Conservation (phyloP, 1,284 basidiomycete species). For the Porogramme epimiltina region DNA sequence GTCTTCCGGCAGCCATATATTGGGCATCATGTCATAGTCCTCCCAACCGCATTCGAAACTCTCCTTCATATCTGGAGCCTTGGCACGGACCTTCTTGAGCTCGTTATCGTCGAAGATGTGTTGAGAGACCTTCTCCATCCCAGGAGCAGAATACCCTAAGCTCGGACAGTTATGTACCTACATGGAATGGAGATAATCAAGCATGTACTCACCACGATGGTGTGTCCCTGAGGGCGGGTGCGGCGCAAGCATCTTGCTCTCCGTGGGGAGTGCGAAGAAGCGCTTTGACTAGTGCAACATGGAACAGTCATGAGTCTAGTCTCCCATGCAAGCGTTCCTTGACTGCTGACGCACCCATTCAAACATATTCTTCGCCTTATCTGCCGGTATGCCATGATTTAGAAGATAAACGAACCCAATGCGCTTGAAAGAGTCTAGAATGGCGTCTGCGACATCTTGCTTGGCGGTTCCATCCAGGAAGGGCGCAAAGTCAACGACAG, state of each 20-base stretch:
- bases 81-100: constrained; percentile 35
- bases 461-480: constrained; percentile 32
- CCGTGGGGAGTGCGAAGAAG: constrained; percentile 53
- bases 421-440: constrained; percentile 35
- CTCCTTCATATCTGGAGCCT: constrained; percentile 55
- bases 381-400: constrained; percentile 42
- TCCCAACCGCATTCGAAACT: constrained; percentile 59
- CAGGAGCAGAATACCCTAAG: constrained; percentile 51
- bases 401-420: constrained; percentile 46
- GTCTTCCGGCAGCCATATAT: constrained; percentile 61
- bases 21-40: constrained; percentile 46
- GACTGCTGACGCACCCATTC: constrained; percentile 44
- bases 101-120: constrained; percentile 44
- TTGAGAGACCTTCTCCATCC: constrained; percentile 47
- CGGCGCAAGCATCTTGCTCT: constrained; percentile 56
- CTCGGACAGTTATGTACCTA: background rate
- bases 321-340: background rate
- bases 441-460: constrained; percentile 32
- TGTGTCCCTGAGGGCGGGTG: constrained; percentile 56
- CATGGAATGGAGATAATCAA: too few relatives aligned
- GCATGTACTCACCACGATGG: constrained; percentile 44
- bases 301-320: background rate
- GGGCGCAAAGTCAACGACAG: constrained; percentile 32
- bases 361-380: constrained; percentile 55
- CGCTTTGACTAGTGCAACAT: constrained; percentile 40